phyloP scores from a whole-genome alignment of 2,329 filamentous ascomycete species.

The Lachnellula hyalina region DNA sequence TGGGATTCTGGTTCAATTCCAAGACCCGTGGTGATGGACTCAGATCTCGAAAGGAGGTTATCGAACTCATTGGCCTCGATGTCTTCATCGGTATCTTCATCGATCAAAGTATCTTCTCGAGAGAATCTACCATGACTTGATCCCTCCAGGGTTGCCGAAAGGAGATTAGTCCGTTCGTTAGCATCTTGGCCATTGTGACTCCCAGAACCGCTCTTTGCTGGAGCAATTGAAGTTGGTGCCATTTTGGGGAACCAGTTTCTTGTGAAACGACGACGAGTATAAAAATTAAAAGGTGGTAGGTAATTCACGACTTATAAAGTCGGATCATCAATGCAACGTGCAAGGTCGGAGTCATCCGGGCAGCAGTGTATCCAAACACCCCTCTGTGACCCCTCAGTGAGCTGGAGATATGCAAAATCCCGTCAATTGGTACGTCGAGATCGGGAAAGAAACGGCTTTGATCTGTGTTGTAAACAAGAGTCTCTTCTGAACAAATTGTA shows the following conservation, averaged over 20 bases:
- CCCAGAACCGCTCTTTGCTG: neutral
- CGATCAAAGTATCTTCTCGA: constrained; percentile 8
- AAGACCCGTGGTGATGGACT: constrained; percentile 25
- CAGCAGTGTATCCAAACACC: neutral
- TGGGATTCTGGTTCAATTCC: constrained; percentile 28
- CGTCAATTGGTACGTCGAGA: neutral
- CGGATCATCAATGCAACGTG: neutral
- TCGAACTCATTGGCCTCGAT: constrained; percentile 30
- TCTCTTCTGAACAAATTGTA: no score
- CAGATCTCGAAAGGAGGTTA: constrained; percentile 23
- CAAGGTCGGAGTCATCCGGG: neutral
- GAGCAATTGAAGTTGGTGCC: neutral
- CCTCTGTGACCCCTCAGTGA: neutral
- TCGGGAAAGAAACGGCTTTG: no score
- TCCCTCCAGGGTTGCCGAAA: constrained; percentile 4
- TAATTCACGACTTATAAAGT: neutral
- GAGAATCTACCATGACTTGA: constrained; percentile 4
- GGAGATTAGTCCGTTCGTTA: constrained; percentile 16
- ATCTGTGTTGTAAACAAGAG: no score
- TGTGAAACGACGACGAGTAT: neutral
- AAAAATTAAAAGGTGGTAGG: neutral
- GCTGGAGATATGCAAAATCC: neutral
- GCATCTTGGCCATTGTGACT: neutral
- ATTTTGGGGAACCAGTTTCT: neutral
- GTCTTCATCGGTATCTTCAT: constrained; percentile 36